Conservation (phyloP, 2,329 filamentous ascomycete species). For the Xylaria sp. region DNA sequence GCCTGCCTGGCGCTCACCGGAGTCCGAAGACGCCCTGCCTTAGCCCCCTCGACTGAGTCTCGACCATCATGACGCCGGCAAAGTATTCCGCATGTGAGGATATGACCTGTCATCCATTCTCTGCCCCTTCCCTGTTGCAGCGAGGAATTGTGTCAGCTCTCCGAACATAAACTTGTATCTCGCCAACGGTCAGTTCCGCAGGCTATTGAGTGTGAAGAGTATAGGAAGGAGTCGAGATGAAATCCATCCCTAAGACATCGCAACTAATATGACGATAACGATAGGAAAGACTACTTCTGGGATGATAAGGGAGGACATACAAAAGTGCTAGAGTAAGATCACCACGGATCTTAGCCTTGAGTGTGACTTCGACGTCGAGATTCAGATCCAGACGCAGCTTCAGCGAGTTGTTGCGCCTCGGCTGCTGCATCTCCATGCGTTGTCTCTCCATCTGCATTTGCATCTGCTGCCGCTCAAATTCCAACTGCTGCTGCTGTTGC, state of each 20-base stretch:
- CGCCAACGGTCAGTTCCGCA: constrained; percentile 2
- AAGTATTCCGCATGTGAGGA: not conserved
- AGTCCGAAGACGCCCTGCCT: not conserved
- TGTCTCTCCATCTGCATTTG: constrained; percentile 27
- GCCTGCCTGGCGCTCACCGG: not conserved
- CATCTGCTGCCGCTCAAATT: constrained; percentile 25
- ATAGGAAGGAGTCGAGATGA: not conserved
- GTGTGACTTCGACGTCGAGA: constrained; percentile 75
- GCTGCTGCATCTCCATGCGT: constrained; percentile 27
- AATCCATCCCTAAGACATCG: not conserved
- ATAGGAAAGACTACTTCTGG: not conserved
- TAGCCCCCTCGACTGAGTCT: not conserved
- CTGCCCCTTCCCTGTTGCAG: not conserved
- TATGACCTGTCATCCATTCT: not conserved
- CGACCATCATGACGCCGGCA: not conserved
- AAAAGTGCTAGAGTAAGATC: constrained; percentile 56
- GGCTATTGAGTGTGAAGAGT: not conserved
- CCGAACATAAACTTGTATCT: constrained; percentile 12
- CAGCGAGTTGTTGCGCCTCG: constrained; percentile 50
- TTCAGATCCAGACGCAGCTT: constrained; percentile 73
- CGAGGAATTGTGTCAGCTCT: not conserved
- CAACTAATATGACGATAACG: not conserved
- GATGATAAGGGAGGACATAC: constrained; percentile 17
- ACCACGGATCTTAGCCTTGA: constrained; percentile 81
- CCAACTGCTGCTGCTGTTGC: constrained; percentile 19